Evolutionary conservation across 1,139 yeast genomes (phyloP).

Genomic region (Pneumocystis sp.): DNA sequence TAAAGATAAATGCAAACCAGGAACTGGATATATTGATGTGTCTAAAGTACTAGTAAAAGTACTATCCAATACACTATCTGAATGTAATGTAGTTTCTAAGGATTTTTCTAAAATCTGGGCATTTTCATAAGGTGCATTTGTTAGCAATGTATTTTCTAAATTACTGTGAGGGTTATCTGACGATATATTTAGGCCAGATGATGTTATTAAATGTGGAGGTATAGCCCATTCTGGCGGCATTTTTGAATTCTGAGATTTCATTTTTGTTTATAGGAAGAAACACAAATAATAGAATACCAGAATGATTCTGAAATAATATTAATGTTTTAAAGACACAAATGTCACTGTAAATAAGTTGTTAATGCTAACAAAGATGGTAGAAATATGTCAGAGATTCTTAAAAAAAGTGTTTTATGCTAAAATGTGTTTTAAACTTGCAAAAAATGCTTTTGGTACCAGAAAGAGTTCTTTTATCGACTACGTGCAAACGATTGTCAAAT

Average conservation of each 20-base stretch:
- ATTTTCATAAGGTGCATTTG: not conserved
- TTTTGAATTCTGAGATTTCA: not conserved
- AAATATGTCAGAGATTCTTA: not conserved
- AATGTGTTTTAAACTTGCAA: not conserved
- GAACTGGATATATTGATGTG: not conserved
- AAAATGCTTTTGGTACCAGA: not conserved
- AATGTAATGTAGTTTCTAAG: not conserved
- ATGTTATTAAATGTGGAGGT: not conserved
- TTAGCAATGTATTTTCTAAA: not conserved
- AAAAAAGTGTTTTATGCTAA: not conserved
- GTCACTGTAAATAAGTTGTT: not conserved
- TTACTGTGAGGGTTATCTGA: not conserved
- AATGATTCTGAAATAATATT: not conserved
- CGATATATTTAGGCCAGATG: not conserved
- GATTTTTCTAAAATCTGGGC: not conserved
- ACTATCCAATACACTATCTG: not conserved
- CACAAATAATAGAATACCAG: not conserved
- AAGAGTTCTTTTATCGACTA: not conserved
- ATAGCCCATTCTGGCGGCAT: not conserved
- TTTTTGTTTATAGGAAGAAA: not conserved
- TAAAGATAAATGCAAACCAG: not conserved
- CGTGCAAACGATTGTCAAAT: not conserved
- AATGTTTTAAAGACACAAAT: not conserved
- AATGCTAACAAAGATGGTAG: not conserved
- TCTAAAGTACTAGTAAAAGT: not conserved